Percentiles rank a stretch among this genome's conserved stretches.
These are phyloP conservation scores for Pleomassaria siparia DNA, from an alignment of 2,329 filamentous ascomycete species.

Conservation along the genomic window DNA sequence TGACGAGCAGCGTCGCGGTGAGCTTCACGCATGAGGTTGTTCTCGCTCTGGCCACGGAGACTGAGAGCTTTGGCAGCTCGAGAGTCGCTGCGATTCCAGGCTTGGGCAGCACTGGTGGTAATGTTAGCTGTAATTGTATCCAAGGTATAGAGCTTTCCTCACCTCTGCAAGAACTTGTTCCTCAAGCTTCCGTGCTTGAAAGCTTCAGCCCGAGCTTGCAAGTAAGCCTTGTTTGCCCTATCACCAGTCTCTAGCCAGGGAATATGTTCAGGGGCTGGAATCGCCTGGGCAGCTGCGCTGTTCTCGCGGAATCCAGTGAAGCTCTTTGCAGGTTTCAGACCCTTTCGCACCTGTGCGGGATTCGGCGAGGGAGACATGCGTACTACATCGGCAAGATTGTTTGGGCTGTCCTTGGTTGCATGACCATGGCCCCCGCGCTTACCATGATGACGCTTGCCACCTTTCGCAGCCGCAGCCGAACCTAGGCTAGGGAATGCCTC, in stretches of 20 bases:
- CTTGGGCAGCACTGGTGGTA: constrained; percentile 86
- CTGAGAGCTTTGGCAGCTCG: constrained; percentile 93
- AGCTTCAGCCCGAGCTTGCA: constrained; percentile 92
- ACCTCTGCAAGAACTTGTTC: constrained; percentile 97
- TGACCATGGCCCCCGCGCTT: constrained; percentile 80
- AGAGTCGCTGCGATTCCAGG: constrained; percentile 97
- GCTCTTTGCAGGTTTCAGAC: constrained; percentile 65
- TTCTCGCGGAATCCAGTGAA: constrained; percentile 71
- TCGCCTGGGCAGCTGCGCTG: constrained; percentile 77
- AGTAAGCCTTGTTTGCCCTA: constrained; percentile 86
- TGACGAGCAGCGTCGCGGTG: constrained; percentile 91
- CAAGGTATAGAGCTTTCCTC: background rate
- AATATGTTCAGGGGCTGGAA: constrained; percentile 85
- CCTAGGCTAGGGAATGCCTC: constrained; percentile 93
- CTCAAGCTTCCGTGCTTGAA: constrained; percentile 95
- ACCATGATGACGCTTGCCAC: constrained; percentile 87
- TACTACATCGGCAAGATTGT: constrained; percentile 88
- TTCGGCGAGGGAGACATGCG: constrained; percentile 91
- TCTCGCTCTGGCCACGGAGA: constrained; percentile 92
- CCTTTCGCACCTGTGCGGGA: constrained; percentile 61
- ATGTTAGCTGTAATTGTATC: constrained; percentile 4
- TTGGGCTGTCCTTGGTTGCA: constrained; percentile 60
- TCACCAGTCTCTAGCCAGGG: constrained; percentile 96
- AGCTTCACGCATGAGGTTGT: constrained; percentile 94
- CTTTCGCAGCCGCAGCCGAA: constrained; percentile 70